Evolutionary conservation across 2,329 filamentous ascomycete species (phyloP).

Genomic region (Calycina marina): DNA sequence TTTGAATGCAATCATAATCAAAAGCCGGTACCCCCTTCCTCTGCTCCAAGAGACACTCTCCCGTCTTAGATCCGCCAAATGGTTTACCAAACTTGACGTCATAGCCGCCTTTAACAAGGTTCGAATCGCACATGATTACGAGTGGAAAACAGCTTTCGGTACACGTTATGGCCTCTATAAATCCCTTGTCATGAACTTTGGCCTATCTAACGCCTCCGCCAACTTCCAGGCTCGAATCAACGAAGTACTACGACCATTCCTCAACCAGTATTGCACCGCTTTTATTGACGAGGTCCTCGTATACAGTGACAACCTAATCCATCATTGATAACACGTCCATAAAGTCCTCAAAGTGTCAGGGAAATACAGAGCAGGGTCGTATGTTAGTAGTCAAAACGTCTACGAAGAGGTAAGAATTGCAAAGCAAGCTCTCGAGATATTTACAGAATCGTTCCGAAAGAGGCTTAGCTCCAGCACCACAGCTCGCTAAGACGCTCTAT

Average conservation of each 20-base stretch:
- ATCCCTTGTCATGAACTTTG: constrained; percentile 3
- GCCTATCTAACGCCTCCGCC: constrained; percentile 1
- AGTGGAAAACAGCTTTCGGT: constrained; percentile 1
- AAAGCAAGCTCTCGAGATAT: no score
- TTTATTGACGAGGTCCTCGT: neutral
- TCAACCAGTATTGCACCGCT: constrained; percentile 2
- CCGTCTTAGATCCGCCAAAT: neutral
- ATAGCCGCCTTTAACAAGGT: constrained; percentile 1
- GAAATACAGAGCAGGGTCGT: no score
- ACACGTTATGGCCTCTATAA: neutral
- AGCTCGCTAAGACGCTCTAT: no score
- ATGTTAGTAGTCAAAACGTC: no score
- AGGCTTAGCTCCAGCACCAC: no score
- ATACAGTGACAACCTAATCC: neutral
- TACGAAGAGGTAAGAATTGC: no score
- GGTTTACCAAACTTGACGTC: constrained; percentile 5
- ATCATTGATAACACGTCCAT: constrained; percentile 1
- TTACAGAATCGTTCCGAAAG: no score
- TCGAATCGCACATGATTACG: neutral
- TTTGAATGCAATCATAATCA: neutral
- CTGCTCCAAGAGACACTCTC: constrained; percentile 1
- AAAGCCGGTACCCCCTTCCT: neutral
- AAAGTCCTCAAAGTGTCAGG: neutral
- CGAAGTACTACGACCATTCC: constrained; percentile 1
- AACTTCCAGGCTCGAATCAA: constrained; percentile 5